Evolutionary conservation across 2,329 filamentous ascomycete genomes (phyloP), one percentile per base, ranked within the genome.

Genomic region (Gnomoniopsis sp.): DNA sequence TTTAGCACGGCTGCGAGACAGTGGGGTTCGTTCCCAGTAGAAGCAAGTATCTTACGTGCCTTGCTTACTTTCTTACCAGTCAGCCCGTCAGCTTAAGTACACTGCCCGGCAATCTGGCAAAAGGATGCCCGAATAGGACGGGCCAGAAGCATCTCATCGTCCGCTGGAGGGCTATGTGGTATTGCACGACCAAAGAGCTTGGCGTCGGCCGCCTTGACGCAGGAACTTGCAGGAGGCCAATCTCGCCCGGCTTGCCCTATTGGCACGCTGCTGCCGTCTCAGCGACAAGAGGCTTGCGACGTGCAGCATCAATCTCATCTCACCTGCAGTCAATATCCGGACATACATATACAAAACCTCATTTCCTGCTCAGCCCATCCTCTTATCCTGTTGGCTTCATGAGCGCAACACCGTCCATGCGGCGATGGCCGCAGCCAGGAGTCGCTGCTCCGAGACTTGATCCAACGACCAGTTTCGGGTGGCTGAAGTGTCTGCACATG

Each of bases 161-260:
- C 14, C n/a, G 11, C 3, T 19, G 14, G 14, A 11, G 34, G 21
- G 33, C 38, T 15, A 41, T 15, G 38, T 3, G 6, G 6, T 6
- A 12, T 12, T n/a, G n/a, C 38, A 46, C 17, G 46, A 19, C 15
- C 33, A 26, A 33, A n/a, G n/a, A n/a, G n/a, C n/a, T n/a, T n/a
- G n/a, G 49, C n/a, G 26, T 55, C 59, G 59, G 50, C 55, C 50
- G 51, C 51, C 22, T 49, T 55, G 43, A 61, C 49, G 56, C 59
- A 59, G 53, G 59, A 61, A 59, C 59, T 50, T 61, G 57, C 56
- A 61, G 56, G 53, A 14, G 48, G 48, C 49, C 56, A 48, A 61
- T 59, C 58, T 58, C 59, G 22, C 38, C 49, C 54, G 22, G 51
- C 59, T 50, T 56, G 48, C 59, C 56, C 52, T 19, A 53, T 43